phyloP scores from a whole-genome alignment of 2,329 filamentous ascomycete species.

The Apiospora aurea region DNA sequence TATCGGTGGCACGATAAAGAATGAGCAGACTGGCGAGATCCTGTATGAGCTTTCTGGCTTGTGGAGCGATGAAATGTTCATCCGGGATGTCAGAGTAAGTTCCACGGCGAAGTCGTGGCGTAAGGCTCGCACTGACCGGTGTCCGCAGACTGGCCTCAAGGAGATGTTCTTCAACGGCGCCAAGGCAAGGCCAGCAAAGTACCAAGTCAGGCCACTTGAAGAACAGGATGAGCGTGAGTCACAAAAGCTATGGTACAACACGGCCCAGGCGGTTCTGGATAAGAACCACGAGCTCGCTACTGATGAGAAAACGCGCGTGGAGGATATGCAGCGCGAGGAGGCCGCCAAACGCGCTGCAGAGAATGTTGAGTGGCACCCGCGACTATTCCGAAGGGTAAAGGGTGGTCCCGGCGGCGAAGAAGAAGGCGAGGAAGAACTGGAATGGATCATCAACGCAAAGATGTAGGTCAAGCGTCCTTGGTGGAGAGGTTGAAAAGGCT shows the following conservation, averaged over 20 bases:
- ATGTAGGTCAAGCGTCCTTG: constrained; percentile 62
- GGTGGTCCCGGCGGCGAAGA: constrained; percentile 75
- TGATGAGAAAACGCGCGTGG: constrained; percentile 94
- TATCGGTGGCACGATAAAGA: constrained; percentile 90
- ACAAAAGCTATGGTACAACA: constrained; percentile 84
- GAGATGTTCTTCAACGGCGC: constrained; percentile 89
- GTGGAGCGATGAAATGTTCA: constrained; percentile 95
- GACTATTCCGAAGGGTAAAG: constrained; percentile 79
- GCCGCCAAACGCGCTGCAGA: constrained; percentile 80
- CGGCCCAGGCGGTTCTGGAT: constrained; percentile 80
- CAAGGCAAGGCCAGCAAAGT: constrained; percentile 77
- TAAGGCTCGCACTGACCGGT: background rate
- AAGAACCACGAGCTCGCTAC: constrained; percentile 90
- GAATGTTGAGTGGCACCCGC: constrained; percentile 85
- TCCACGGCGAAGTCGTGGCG: background rate
- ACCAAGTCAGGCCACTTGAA: constrained; percentile 75
- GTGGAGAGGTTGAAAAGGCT: background rate
- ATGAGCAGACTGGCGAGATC: constrained; percentile 83
- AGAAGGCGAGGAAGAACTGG: constrained; percentile 85
- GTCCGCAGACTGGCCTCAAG: constrained; percentile 79
- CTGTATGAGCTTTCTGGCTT: constrained; percentile 92
- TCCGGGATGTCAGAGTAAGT: constrained; percentile 80
- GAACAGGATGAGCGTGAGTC: constrained; percentile 93
- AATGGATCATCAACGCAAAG: constrained; percentile 91
- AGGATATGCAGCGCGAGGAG: constrained; percentile 90